Percentiles rank a stretch among this genome's conserved stretches.
Conservation (phyloP, 768 basidiomycete species). For the Auriscalpium microsporum region DNA sequence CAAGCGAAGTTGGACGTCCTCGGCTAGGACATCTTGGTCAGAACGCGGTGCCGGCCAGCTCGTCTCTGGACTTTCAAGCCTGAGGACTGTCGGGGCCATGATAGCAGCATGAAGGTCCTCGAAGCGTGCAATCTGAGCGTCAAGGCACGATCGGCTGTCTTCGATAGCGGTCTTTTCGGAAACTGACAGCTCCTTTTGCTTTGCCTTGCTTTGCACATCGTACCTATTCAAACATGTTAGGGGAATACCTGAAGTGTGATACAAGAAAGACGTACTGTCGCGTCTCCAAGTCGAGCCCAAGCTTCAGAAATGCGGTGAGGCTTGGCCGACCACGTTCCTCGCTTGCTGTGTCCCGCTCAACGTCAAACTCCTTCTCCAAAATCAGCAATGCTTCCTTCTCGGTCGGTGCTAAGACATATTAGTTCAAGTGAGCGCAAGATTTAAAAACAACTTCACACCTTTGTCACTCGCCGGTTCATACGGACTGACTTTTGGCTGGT, state of each 20-base stretch:
- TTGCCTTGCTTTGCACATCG: not conserved
- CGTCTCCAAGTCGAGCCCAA: not conserved
- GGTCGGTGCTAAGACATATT: not conserved
- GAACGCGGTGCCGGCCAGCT: not conserved
- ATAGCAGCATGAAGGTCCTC: not conserved
- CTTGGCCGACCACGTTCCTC: not conserved
- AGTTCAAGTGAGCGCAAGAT: not conserved
- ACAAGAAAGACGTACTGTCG: not conserved
- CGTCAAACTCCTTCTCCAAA: not conserved
- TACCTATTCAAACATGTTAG: not conserved
- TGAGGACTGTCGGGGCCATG: not conserved
- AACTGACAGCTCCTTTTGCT: not conserved
- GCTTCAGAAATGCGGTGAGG: not conserved
- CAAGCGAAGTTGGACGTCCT: not conserved
- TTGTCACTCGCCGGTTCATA: not conserved
- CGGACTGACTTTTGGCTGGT: not conserved
- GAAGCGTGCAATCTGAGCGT: not conserved
- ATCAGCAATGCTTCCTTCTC: not conserved
- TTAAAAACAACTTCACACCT: not conserved
- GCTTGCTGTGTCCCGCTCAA: not conserved
- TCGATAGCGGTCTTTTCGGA: not conserved
- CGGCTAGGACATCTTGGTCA: not conserved
- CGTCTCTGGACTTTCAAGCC: not conserved
- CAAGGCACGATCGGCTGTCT: not conserved
- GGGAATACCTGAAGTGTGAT: too few relatives aligned